A percentile compares a stretch with the other conserved stretches of the same genome.
phyloP scores from a whole-genome alignment of 2,329 filamentous ascomycete genomes.

The Sarocladium brachiariae region DNA sequence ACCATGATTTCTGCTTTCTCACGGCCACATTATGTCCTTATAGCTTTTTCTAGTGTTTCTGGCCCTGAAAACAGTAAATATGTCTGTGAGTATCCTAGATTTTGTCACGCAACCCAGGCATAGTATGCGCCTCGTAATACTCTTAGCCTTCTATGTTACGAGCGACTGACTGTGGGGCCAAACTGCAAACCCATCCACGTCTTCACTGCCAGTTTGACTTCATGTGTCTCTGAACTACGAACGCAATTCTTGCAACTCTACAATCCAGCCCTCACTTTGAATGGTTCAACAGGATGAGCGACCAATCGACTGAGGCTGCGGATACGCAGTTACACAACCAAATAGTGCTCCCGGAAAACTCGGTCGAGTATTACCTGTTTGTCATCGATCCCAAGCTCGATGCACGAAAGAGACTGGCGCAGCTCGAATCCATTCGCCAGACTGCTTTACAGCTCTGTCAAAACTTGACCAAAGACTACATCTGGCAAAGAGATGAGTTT shows the following conservation, averaged over 20 bases:
- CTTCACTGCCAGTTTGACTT: neutral
- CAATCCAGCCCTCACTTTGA: too few relatives aligned
- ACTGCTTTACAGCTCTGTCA: conserved; percentile 56
- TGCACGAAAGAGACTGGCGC: conserved; percentile 50
- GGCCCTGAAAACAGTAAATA: too few relatives aligned
- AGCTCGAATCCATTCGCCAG: conserved; percentile 67
- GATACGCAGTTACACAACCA: neutral
- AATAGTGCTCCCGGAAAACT: conserved; percentile 64
- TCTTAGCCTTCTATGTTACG: neutral
- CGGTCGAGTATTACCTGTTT: conserved; percentile 78
- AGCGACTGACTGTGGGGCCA: too few relatives aligned
- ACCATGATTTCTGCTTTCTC: too few relatives aligned
- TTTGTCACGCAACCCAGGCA: too few relatives aligned
- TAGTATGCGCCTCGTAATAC: neutral
- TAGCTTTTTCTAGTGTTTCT: too few relatives aligned
- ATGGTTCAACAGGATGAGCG: neutral
- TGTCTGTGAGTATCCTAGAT: too few relatives aligned
- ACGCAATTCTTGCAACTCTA: too few relatives aligned
- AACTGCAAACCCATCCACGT: too few relatives aligned
- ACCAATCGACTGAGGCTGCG: neutral
- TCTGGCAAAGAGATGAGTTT: conserved; percentile 89
- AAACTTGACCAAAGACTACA: conserved; percentile 70
- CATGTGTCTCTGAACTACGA: too few relatives aligned
- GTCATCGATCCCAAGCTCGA: conserved; percentile 52
- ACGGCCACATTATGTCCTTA: too few relatives aligned